Evolutionary conservation across 805 yeast species (phyloP).

Genomic region (Ogataea siamensis): DNA sequence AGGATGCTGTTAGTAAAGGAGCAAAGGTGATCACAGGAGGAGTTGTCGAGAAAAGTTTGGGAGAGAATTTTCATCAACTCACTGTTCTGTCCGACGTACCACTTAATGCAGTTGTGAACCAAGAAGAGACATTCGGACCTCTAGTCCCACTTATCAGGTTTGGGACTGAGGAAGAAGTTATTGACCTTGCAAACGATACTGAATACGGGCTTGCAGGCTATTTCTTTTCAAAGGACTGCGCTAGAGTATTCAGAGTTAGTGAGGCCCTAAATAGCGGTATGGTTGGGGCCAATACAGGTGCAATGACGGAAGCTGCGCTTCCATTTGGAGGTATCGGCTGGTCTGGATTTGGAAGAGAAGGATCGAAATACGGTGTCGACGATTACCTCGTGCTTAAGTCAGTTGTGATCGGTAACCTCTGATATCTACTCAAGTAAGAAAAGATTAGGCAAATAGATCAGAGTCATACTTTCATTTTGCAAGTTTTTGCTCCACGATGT

Average conservation of each 20-base stretch:
- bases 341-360: slow-evolving; percentile 81
- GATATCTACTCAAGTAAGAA: slow-evolving; percentile 5
- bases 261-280: slow-evolving; percentile 74
- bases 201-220: slow-evolving; percentile 79
- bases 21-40: slow-evolving; percentile 70
- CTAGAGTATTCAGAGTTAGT: slow-evolving; percentile 56
- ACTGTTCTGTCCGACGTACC: slow-evolving; percentile 66
- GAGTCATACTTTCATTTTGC: too few species aligned
- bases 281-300: slow-evolving; percentile 80
- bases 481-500: slow-evolving; percentile 58
- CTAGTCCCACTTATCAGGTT: slow-evolving; percentile 70
- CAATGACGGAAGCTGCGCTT: slow-evolving; percentile 63
- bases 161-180: slow-evolving; percentile 59
- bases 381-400: slow-evolving; percentile 69
- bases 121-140: slow-evolving; percentile 85
- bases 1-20: slow-evolving; percentile 64
- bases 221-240: slow-evolving; percentile 57
- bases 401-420: slow-evolving; percentile 48
- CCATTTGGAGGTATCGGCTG: slow-evolving; percentile 79
- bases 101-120: slow-evolving; percentile 50
- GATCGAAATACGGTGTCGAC: slow-evolving; percentile 71
- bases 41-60: slow-evolving; percentile 47
- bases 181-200: slow-evolving; percentile 60
- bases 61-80: slow-evolving; percentile 63
- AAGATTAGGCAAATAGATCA: too few species aligned